Base-by-base conservation (phyloP, 805 yeast species). In the Komagataella pastoris region DNA sequence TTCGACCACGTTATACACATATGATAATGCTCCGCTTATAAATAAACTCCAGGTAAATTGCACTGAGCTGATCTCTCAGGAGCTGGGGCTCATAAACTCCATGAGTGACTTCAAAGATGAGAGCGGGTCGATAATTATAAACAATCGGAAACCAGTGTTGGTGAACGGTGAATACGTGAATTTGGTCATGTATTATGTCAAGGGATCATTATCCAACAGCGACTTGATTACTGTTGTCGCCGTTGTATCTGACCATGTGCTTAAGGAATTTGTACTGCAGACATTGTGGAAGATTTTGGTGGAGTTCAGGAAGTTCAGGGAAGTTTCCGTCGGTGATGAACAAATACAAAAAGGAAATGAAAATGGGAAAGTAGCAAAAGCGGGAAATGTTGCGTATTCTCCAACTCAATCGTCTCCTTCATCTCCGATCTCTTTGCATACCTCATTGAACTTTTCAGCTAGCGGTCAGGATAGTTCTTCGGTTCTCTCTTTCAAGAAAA, bases 1-100 rank as follows among this genome's bases (percentile, higher is more conserved):
- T 58, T 79, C 85, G 17, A 76, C 83, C 5, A 79, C 85, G 0
- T 65, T 80, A 12, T 81, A 76, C 61, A 75, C 84, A 10, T 71
- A 77, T 55, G 84, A 80, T 56, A 77, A 77, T 58, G 62, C 65
- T 47, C 67, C 65, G 21, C 61, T 80, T 44, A 65, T 70, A 1
- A 68, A 71, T 30, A 59, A 65, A 23, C 65, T 72, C 46, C 72
- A 69, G 50, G 63, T 79, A 49, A 78, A 77, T 56, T 73, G 81
- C 52, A 68, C 76, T 1, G 85, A 80, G 57, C 62, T 74, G 1
- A 67, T 80, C 3, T 72, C 81, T 14, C 75, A 73, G 55, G 83
- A 79, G 50, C 62, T 79, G 53, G 80, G 81, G 3, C 60, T 68
- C 14, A 76, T 81, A 50, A 79, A 80, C 59, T 65, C 80, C 0